Base-by-base conservation (phyloP, 2,329 filamentous ascomycete species). In the Mariannaea elegans region DNA sequence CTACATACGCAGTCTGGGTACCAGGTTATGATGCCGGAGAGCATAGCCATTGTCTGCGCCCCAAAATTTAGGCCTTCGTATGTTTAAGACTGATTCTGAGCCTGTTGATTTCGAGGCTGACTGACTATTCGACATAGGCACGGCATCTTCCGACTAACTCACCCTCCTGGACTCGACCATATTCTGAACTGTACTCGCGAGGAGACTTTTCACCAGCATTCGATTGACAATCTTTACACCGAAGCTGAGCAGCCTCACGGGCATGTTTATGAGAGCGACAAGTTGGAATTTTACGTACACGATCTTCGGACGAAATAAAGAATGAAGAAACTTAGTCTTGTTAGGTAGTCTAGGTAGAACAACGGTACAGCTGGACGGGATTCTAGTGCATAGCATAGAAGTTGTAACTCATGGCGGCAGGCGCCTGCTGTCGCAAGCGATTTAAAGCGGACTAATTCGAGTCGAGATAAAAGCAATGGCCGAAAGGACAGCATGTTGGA, bases 21-120 rank as follows among this genome's bases (percentile, higher is more conserved):
- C 74, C 95, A 99, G 77, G 89, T 95, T 60, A 97, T 97, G 93
- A 86, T 98, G 78, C 90, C 93, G 1, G 95, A 99, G 81, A 96
- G 92, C 69, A 93, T 99, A 63, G 95, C 95, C 4, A 97, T 99
- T 70, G 95, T 99, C 36, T 99, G 95, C 78, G 92, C 95, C 6
- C 95, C 95, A 1, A 90, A 85, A 56, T 92, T 91, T 70, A 82
- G 84, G 32, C 91, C 91, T 42, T 90, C 88, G 87, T 94, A 80
- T 80, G 88, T 84, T 14, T 5, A 27, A 6, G 23, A n/a, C 14
- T 41, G 7, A 21, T 3, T 4, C 7, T 3, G 8, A 12, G 32
- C 6, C 27, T 5, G 10, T 7, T 16, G 41, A 34, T 13, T 6
- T 27, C 24, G 24, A 6, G 14, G 31, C 39, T 58, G 36, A 59